Conservation (phyloP, 768 basidiomycete species). For the Hemileccinum impolitum region DNA sequence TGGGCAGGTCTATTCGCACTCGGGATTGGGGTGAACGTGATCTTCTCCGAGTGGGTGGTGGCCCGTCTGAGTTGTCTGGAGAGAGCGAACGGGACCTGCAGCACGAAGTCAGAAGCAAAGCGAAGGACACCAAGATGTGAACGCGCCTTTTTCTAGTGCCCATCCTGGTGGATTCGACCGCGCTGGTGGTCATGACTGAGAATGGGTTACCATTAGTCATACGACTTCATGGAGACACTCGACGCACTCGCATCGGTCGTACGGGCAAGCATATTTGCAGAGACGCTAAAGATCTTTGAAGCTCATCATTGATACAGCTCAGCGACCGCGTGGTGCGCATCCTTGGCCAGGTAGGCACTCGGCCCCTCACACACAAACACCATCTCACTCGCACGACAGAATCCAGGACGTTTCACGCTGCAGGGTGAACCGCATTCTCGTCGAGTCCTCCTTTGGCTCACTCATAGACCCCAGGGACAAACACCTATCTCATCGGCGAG, state of each 20-base stretch:
- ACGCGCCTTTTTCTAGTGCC: slow-evolving; percentile 48
- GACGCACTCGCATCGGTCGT: slow-evolving; percentile 51
- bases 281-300: neutral
- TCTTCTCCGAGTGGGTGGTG: slow-evolving; percentile 42
- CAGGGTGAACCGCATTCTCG: slow-evolving; percentile 50
- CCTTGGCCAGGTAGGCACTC: slow-evolving; percentile 63
- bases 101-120: neutral
- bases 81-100: slow-evolving; percentile 50
- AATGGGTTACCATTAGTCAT: neutral
- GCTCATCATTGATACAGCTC: slow-evolving; percentile 41
- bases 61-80: slow-evolving; percentile 29
- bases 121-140: neutral
- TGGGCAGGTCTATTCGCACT: slow-evolving; percentile 39
- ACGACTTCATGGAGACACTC: slow-evolving; percentile 48
- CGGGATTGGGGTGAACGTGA: slow-evolving; percentile 37
- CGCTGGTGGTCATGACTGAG: too few species aligned
- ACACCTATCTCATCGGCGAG: slow-evolving; percentile 80
- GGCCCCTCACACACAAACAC: neutral
- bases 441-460: neutral
- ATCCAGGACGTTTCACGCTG: slow-evolving; percentile 85
- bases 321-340: slow-evolving; percentile 66
- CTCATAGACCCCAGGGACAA: slow-evolving; percentile 59
- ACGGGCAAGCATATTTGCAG: slow-evolving; percentile 38
- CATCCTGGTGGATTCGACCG: slow-evolving; percentile 12
- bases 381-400: slow-evolving; percentile 41